Percentiles rank a stretch among this genome's conserved stretches.
phyloP scores from a whole-genome alignment of 2,329 filamentous ascomycete species.

The Nectriaceae sp. region DNA sequence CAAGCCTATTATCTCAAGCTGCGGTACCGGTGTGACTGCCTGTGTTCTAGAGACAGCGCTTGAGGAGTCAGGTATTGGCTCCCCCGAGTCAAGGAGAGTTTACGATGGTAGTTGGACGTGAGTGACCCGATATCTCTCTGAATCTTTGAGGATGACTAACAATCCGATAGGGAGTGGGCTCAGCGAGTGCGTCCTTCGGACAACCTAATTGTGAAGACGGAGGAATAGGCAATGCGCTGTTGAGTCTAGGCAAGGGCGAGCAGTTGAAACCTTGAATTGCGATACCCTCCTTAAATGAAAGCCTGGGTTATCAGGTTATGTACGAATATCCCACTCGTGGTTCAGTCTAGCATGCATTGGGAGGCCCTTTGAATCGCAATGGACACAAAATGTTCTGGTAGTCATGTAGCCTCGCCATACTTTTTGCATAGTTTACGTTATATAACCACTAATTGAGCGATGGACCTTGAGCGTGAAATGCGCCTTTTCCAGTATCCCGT shows the following conservation, averaged over 20 bases:
- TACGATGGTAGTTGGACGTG: constrained; percentile 99
- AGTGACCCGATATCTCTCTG: constrained; percentile 43
- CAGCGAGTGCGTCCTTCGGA: constrained; percentile 64
- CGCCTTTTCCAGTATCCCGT: background rate
- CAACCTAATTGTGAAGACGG: constrained; percentile 60
- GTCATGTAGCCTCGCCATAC: constrained; percentile 22
- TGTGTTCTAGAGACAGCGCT: constrained; percentile 88
- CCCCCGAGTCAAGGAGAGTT: constrained; percentile 67
- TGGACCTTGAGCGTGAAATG: constrained; percentile 10
- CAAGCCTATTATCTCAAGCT: constrained; percentile 83
- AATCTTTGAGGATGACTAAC: constrained; percentile 29
- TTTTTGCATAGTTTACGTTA: constrained; percentile 22
- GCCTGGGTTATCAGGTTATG: constrained; percentile 27
- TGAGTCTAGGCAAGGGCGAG: constrained; percentile 16
- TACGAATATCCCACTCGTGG: constrained; percentile 29
- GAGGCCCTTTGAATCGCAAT: constrained; percentile 10
- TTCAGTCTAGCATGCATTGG: constrained; percentile 22
- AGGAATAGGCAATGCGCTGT: constrained; percentile 26
- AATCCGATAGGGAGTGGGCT: constrained; percentile 60
- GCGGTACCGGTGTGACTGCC: constrained; percentile 93
- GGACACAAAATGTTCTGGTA: constrained; percentile 17
- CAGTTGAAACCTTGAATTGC: constrained; percentile 24
- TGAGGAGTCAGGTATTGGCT: constrained; percentile 73
- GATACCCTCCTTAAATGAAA: constrained; percentile 34
- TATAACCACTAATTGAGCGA: constrained; percentile 24